Evolutionary conservation across 2,329 filamentous ascomycete species (phyloP), one percentile per base, ranked within the genome.

Genomic region (Cladosporium sp.): DNA sequence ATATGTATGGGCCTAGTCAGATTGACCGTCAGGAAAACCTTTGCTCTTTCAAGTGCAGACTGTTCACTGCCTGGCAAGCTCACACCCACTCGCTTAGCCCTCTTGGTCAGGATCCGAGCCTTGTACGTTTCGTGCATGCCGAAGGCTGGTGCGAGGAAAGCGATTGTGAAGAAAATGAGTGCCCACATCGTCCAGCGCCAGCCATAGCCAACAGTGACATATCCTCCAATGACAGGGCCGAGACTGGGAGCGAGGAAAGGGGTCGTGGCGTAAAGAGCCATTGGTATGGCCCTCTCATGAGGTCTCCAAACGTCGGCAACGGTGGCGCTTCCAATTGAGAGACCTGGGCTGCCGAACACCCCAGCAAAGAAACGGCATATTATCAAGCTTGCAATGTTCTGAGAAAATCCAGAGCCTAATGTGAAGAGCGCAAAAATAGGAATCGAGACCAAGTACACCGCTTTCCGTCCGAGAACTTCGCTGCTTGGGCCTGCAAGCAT

Each of bases 291-390:
- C 41, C 56, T 32, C 25, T 57, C 54, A 8, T 36, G 29, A 3
- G 57, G 54, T 13, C 30, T 18, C 52, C 51, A 60, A 13, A 61
- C 43, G 38, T 59, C 59, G 3, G 53, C 43, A 12, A 58, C 48
- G 5, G 55, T 55, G 8, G 57, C 56, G 25, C 38, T 45, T 18
- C 56, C 57, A 18, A 57, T 58, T 7, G 51, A 39, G 1, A 59
- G 35, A 4, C 62, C 87, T 75, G 57, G 86, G 78, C 36, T 84
- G 22, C 84, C 85, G 55, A 85, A 85, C 63, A 85, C 64, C 0
- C 86, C 85, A 42, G 87, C 86, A 59, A 90, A 86, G 70, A 92
- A 83, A 2, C 82, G 71, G 20, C 80, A 68, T 7, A 82, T 64
- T 42, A 75, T 72, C 2, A 85, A 57, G 0, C 69, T 72, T 0